Evolutionary conservation across 2,329 filamentous ascomycete species (phyloP).

Genomic region (Fusarium compactum): DNA sequence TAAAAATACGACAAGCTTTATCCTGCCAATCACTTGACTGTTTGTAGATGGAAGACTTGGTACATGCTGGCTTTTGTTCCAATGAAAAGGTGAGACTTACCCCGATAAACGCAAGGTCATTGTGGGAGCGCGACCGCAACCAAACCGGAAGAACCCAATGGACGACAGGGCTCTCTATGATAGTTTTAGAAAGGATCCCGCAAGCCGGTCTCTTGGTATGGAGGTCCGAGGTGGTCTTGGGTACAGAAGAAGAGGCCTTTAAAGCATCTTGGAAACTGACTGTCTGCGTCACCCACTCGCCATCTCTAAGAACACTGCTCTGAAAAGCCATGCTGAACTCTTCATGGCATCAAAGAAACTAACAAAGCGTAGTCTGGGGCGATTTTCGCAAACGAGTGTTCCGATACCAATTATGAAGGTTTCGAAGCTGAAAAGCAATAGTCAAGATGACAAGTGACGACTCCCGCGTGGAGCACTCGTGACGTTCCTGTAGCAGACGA

Average conservation of each 20-base stretch:
- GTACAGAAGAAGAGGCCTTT: constrained; percentile 52
- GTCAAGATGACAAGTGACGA: background rate
- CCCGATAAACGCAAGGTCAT: constrained; percentile 89
- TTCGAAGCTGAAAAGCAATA: background rate
- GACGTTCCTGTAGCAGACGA: constrained; percentile 3
- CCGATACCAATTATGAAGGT: background rate
- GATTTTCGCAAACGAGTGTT: background rate
- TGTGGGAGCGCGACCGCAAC: constrained; percentile 74
- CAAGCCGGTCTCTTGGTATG: constrained; percentile 63
- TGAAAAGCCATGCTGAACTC: constrained; percentile 60
- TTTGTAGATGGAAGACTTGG: background rate
- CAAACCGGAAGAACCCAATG: constrained; percentile 85
- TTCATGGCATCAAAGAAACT: constrained; percentile 40
- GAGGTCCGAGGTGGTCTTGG: constrained; percentile 49
- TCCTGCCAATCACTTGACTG: background rate
- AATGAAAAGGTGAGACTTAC: constrained; percentile 60
- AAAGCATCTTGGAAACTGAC: constrained; percentile 59
- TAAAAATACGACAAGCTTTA: background rate
- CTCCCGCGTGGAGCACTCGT: constrained; percentile 9
- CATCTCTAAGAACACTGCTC: constrained; percentile 65
- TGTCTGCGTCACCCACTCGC: constrained; percentile 68
- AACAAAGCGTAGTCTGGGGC: background rate
- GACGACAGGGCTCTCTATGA: constrained; percentile 80
- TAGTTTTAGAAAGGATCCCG: constrained; percentile 82
- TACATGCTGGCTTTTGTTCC: background rate